phyloP scores from a whole-genome alignment of 176 grass and related monocot genomes.

The Carex scoparia region DNA sequence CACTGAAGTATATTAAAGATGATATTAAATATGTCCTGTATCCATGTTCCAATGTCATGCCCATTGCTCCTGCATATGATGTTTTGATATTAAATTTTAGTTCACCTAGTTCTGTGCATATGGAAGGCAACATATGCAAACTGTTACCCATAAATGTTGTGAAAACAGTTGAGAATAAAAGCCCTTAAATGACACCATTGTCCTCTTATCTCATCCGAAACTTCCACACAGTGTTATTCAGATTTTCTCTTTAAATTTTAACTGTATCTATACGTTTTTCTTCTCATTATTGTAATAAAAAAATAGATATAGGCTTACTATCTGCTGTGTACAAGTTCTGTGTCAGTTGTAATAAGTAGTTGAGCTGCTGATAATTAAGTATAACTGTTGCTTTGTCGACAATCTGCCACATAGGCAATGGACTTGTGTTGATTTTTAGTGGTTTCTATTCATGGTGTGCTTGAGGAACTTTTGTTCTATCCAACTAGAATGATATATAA shows the following conservation, averaged over 20 bases:
- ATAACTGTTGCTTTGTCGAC: not conserved
- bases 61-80: not conserved
- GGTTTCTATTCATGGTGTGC: not conserved
- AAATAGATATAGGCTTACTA: not conserved
- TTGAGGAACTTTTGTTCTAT: not conserved
- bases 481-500: not conserved
- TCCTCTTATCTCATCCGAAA: not conserved
- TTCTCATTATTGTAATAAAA: not conserved
- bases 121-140: not conserved
- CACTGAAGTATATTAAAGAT: not conserved
- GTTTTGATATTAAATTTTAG: not conserved
- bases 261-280: not conserved
- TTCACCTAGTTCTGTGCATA: not conserved
- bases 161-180: not conserved
- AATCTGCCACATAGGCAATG: not conserved
- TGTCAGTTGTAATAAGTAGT: not conserved
- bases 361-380: not conserved
- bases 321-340: not conserved
- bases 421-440: not conserved
- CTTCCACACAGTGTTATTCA: not conserved
- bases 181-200: not conserved
- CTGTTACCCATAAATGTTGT: not conserved
- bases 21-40: not conserved
- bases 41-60: not conserved
- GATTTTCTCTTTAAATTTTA: not conserved